Evolutionary conservation across 148 eudicot species (phyloP).

Genomic region (Diospyros kaki): DNA sequence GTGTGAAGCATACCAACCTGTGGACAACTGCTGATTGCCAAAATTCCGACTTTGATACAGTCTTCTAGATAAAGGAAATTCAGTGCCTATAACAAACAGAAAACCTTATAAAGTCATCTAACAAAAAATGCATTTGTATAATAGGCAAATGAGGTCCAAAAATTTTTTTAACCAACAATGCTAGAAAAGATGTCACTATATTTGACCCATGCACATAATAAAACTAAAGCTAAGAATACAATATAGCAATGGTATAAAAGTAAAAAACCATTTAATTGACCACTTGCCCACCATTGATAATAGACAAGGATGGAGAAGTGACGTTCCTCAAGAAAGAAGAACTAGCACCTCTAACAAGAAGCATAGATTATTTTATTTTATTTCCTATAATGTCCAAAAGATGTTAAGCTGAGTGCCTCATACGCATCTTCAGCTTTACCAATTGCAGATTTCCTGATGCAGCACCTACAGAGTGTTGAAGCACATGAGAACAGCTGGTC

Average conservation of each 20-base stretch:
- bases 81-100: conserved; percentile 19
- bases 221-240: background rate
- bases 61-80: conserved; percentile 35
- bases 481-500: background rate
- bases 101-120: conserved; percentile 7
- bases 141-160: background rate
- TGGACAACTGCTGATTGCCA: conserved; percentile 30
- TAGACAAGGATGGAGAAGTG: background rate
- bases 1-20: conserved; percentile 28
- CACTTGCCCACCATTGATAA: background rate
- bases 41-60: conserved; percentile 22
- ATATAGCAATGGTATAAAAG: background rate
- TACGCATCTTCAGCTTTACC: background rate
- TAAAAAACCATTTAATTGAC: background rate
- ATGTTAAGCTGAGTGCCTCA: background rate
- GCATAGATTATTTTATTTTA: background rate
- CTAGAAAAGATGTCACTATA: background rate
- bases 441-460: background rate
- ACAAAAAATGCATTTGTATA: background rate
- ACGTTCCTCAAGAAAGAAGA: background rate
- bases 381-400: background rate
- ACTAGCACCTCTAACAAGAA: background rate
- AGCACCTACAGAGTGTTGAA: background rate
- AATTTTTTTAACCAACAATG: background rate
- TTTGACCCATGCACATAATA: background rate